phyloP scores from a whole-genome alignment of 2,329 filamentous ascomycete genomes.

The Diaporthe vaccinii region DNA sequence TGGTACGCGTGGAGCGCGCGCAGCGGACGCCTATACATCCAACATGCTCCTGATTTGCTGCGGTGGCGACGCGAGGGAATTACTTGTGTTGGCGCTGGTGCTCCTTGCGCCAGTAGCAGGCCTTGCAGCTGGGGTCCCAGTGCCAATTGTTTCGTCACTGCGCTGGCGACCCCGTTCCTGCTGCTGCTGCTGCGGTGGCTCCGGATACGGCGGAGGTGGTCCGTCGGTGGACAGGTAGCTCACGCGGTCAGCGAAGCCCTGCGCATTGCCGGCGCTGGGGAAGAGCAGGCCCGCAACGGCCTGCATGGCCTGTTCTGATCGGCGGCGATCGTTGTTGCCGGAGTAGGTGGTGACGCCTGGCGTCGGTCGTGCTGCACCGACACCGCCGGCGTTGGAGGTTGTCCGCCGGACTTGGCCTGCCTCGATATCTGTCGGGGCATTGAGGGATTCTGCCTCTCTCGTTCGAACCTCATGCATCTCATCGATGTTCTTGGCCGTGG shows the following conservation, averaged over 20 bases:
- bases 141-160: slow-evolving; percentile 32
- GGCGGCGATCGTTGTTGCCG: slow-evolving; percentile 60
- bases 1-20: neutral
- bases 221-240: slow-evolving; percentile 60
- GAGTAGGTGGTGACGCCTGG: slow-evolving; percentile 51
- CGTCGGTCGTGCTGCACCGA: slow-evolving; percentile 34
- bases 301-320: slow-evolving; percentile 59
- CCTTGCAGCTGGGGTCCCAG: slow-evolving; percentile 41
- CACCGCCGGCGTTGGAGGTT: slow-evolving; percentile 39
- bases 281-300: slow-evolving; percentile 63
- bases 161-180: slow-evolving; percentile 45
- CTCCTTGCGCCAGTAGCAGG: slow-evolving; percentile 55
- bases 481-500: slow-evolving; percentile 59
- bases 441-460: slow-evolving; percentile 13
- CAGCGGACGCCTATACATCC: slow-evolving; percentile 58
- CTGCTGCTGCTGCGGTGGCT: slow-evolving; percentile 44
- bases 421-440: slow-evolving; percentile 38
- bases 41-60: slow-evolving; percentile 71
- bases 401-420: slow-evolving; percentile 49
- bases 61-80: slow-evolving; percentile 62
- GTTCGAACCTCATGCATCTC: slow-evolving; percentile 45
- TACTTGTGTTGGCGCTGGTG: slow-evolving; percentile 60
- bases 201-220: slow-evolving; percentile 57
- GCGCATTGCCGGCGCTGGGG: slow-evolving; percentile 53
- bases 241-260: slow-evolving; percentile 51